These are phyloP conservation scores for Albizia julibrissin DNA, from an alignment of 306 rosid species.

Conservation along the genomic window DNA sequence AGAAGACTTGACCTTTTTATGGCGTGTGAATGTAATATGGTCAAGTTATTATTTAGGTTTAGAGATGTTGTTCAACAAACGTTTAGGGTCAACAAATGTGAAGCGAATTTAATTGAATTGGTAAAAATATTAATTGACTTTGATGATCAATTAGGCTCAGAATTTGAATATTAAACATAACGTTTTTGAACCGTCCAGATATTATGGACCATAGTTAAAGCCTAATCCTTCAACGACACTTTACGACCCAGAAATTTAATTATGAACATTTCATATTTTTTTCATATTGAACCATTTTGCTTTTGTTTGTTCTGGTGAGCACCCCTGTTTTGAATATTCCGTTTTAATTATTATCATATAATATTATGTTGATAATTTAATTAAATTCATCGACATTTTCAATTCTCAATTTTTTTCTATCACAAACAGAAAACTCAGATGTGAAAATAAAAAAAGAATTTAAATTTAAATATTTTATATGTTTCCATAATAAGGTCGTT, in stretches of 20 bases:
- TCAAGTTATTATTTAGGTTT: neutral
- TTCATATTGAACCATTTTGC: neutral
- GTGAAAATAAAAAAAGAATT: neutral
- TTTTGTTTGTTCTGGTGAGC: neutral
- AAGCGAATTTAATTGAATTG: neutral
- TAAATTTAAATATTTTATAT: neutral
- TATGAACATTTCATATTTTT: neutral
- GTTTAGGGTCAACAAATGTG: constrained; percentile 12
- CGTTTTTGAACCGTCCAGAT: neutral
- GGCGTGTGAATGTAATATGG: neutral
- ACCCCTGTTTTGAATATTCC: neutral
- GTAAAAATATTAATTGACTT: neutral
- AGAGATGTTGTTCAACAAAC: neutral
- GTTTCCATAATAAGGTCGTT: neutral
- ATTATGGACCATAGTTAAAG: neutral
- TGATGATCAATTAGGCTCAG: neutral
- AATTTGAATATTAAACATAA: neutral
- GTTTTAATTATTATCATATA: neutral
- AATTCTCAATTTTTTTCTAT: too few relatives aligned
- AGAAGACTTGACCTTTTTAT: neutral
- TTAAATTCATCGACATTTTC: too few relatives aligned
- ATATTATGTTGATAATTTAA: neutral
- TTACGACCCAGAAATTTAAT: neutral
- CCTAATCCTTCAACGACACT: neutral
- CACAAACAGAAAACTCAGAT: too few relatives aligned